Base-by-base conservation (phyloP, 345 rosid species). In the Lumnitzera littorea region DNA sequence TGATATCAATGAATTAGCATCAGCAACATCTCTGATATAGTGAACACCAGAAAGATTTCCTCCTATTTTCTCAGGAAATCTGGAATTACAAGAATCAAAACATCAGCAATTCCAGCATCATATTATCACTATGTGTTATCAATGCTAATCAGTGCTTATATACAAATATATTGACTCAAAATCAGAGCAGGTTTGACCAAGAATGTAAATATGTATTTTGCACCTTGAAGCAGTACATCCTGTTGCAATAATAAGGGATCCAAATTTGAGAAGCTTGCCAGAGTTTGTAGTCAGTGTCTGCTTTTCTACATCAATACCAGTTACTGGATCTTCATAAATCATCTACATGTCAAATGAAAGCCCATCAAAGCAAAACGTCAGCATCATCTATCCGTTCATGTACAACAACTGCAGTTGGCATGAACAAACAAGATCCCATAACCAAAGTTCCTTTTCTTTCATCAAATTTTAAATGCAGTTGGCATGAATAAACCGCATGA, bases 161-260 rank as follows among this genome's bases (percentile, higher is more conserved):
- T 16, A n/a, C 16, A 5, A 9, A 3, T 47, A 59, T 12, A 24
- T 24, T 16, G 15, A 61, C 20, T 13, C 10, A 27, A 53, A 16
- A 23, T 31, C 56, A 25, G 58, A 24, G 47, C 25, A 15, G 27
- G 27, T 24, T 48, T 11, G 7, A n/a, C 20, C 24, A 52, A 55
- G 15, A 23, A 29, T 24, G n/a, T 12, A 14, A 61, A 51, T 62
- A 20, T 49, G 51, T 57, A 54, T 36, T 60, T 16, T 4, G 36
- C 74, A 92, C 98, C 98, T 87, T 46, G 98, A 81, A 57, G 97
- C 90, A 14, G 90, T 80, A 76, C 91, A 89, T 48, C 98, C 98
- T 48, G 97, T 89, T 72, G 96, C 95, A 66, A 92, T 69, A 50
- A 92, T 85, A 16, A 92, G 82, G 17, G 91, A 81, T 72, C 96